phyloP scores from a whole-genome alignment of 495 filamentous ascomycete genomes.

The Penicillium egyptiacum region DNA sequence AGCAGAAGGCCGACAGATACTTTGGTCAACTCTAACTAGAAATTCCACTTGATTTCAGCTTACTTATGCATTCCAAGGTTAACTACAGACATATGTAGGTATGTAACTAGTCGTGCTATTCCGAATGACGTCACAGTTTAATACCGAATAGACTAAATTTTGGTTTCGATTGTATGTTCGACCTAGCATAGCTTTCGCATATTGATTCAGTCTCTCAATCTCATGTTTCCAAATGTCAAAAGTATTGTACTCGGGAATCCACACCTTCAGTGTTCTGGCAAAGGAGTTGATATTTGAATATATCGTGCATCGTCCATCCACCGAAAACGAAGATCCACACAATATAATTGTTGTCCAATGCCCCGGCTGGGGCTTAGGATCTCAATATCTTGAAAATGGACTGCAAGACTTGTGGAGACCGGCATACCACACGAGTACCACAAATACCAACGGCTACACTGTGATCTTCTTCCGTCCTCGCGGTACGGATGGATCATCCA shows the following conservation, averaged over 20 bases:
- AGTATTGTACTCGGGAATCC: conserved; percentile 13
- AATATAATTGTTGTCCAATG: conserved; percentile 20
- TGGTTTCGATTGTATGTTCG: neutral
- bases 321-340: neutral
- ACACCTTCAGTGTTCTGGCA: conserved; percentile 23
- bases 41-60: neutral
- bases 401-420: conserved; percentile 11
- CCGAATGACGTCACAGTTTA: neutral
- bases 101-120: neutral
- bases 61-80: too few relatives aligned
- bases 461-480: conserved; percentile 21
- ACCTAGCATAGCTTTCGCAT: neutral
- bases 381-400: conserved; percentile 21
- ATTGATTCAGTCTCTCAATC: neutral
- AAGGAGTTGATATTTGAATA: conserved; percentile 21
- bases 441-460: neutral
- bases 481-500: conserved; percentile 11
- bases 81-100: too few relatives aligned
- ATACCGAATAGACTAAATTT: neutral
- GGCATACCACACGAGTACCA: neutral
- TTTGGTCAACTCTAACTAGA: conserved; percentile 34
- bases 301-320: conserved; percentile 10
- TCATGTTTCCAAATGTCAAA: neutral
- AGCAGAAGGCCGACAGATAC: conserved; percentile 28
- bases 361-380: conserved; percentile 25